Percentiles rank a stretch among this genome's conserved stretches.
Evolutionary conservation across 2,329 filamentous ascomycete genomes (phyloP).

Genomic region (Aureobasidium mangrovei): DNA sequence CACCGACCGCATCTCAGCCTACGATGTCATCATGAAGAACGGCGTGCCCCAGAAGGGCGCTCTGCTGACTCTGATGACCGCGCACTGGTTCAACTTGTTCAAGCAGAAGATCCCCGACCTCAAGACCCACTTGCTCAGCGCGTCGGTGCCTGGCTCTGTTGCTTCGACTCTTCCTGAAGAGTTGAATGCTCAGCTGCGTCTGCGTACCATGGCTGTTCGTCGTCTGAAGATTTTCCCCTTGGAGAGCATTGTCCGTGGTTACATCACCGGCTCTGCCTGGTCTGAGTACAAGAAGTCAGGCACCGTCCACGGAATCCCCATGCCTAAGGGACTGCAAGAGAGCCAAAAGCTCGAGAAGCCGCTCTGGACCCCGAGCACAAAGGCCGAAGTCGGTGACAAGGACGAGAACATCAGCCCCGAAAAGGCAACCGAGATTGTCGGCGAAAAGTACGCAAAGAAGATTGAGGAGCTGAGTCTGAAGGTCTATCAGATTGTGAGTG

Average conservation of each 20-base stretch:
- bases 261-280: constrained; percentile 81
- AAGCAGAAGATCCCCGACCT: constrained; percentile 47
- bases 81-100: constrained; percentile 60
- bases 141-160: constrained; percentile 50
- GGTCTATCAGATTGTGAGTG: constrained; percentile 50
- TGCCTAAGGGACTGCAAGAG: constrained; percentile 60
- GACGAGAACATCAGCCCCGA: constrained; percentile 79
- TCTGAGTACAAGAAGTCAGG: constrained; percentile 63
- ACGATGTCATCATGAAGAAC: constrained; percentile 84
- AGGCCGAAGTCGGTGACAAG: constrained; percentile 69
- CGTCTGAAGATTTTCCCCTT: constrained; percentile 67
- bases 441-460: constrained; percentile 52
- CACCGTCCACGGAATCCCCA: constrained; percentile 69
- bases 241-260: constrained; percentile 80
- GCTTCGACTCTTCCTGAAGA: constrained; percentile 40
- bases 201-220: constrained; percentile 69
- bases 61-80: constrained; percentile 58
- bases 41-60: constrained; percentile 60
- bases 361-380: constrained; percentile 75
- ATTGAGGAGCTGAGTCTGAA: constrained; percentile 57
- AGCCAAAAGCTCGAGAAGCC: constrained; percentile 60
- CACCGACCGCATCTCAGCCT: constrained; percentile 87
- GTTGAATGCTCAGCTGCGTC: constrained; percentile 33
- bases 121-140: constrained; percentile 54
- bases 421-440: constrained; percentile 53